Conservation (phyloP, 208 protist species). For the Naegleria lovaniensis region DNA sequence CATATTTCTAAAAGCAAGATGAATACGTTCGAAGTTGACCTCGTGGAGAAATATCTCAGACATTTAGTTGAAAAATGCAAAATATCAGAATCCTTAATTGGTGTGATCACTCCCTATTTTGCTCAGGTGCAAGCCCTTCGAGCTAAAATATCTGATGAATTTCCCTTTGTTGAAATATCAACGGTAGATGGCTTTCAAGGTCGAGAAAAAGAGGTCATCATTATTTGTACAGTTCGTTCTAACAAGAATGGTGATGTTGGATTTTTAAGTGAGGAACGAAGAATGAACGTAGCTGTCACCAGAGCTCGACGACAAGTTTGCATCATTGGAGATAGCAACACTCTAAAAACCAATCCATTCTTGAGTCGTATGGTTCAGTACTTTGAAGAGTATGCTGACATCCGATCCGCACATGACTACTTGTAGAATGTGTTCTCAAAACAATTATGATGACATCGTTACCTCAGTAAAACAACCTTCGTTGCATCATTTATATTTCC, state of each 20-base stretch:
- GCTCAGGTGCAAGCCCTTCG: conserved; percentile 36
- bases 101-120: conserved; percentile 50
- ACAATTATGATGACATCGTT: too few species aligned
- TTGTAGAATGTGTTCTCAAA: too few species aligned
- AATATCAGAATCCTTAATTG: conserved; percentile 24
- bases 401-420: neutral
- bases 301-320: conserved; percentile 38
- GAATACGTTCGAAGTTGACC: conserved; percentile 37
- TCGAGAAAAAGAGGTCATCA: conserved; percentile 58
- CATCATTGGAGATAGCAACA: conserved; percentile 38
- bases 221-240: conserved; percentile 51
- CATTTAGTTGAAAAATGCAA: conserved; percentile 25
- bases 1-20: conserved; percentile 16
- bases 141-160: conserved; percentile 1
- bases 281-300: conserved; percentile 56
- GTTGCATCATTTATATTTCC: too few species aligned
- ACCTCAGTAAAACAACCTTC: too few species aligned
- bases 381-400: neutral
- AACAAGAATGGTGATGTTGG: conserved; percentile 48
- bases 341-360: conserved; percentile 25
- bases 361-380: neutral
- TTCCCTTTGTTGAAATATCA: conserved; percentile 40
- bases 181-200: conserved; percentile 62
- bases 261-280: conserved; percentile 51
- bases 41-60: conserved; percentile 6